phyloP scores from a whole-genome alignment of 352 stramenopile genomes.

The Nannochloropsis limnetica region DNA sequence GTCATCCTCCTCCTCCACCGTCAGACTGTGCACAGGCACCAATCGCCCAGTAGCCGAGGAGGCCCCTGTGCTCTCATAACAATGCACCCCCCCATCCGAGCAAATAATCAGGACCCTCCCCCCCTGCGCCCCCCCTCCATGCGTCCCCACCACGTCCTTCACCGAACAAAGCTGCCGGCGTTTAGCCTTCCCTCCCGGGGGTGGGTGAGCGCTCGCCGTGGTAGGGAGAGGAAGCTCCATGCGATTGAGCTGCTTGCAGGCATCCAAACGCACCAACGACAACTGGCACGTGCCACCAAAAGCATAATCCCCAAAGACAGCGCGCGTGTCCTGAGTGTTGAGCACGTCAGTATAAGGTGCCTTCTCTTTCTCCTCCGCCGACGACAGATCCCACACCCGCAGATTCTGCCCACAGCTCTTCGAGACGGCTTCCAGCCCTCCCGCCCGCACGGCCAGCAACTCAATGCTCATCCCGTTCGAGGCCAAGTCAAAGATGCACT shows the following conservation, averaged over 20 bases:
- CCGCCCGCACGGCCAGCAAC: slow-evolving; percentile 45
- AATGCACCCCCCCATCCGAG: slow-evolving; percentile 30
- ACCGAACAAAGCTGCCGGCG: slow-evolving; percentile 29
- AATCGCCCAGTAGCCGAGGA: slow-evolving; percentile 16
- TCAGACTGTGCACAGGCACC: slow-evolving; percentile 18
- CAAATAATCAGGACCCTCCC: neutral
- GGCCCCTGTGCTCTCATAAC: slow-evolving; percentile 28
- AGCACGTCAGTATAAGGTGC: slow-evolving; percentile 36
- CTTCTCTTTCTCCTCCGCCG: slow-evolving; percentile 35
- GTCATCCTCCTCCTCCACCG: neutral
- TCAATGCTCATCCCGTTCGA: slow-evolving; percentile 52
- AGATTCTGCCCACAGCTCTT: slow-evolving; percentile 46
- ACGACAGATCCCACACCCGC: slow-evolving; percentile 49
- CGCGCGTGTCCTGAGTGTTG: slow-evolving; percentile 41
- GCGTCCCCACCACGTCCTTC: slow-evolving; percentile 29
- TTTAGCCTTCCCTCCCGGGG: neutral
- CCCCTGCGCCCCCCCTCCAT: neutral
- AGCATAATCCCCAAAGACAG: slow-evolving; percentile 49
- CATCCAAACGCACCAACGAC: slow-evolving; percentile 47
- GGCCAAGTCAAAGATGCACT: slow-evolving; percentile 44
- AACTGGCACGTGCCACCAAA: slow-evolving; percentile 49
- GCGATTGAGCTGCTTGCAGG: slow-evolving; percentile 42
- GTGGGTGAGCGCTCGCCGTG: neutral
- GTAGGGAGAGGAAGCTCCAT: slow-evolving; percentile 41
- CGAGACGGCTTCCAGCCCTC: slow-evolving; percentile 28